phyloP scores from a whole-genome alignment of 805 yeast species.

The Priceomyces carsonii region DNA sequence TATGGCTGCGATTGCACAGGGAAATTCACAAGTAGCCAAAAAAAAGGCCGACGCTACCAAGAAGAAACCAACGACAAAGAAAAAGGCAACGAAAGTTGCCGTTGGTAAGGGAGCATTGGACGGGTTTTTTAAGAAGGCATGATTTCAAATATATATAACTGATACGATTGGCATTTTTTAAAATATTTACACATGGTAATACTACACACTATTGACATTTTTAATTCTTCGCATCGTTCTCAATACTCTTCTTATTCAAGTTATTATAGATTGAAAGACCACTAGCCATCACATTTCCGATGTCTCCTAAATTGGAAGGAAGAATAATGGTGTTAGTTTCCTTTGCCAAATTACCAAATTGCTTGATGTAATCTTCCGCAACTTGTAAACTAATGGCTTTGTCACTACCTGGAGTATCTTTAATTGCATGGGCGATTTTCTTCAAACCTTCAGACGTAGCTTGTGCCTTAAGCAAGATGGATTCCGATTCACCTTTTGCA shows the following conservation, averaged over 20 bases:
- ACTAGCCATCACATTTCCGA: slow-evolving; percentile 72
- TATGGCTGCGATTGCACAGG: slow-evolving; percentile 20
- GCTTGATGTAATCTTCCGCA: slow-evolving; percentile 81
- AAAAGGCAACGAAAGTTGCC: slow-evolving; percentile 44
- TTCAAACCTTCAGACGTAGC: slow-evolving; percentile 76
- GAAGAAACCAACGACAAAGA: slow-evolving; percentile 19
- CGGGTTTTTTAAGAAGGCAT: slow-evolving; percentile 55
- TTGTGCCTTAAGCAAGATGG: slow-evolving; percentile 60
- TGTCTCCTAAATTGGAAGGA: slow-evolving; percentile 74
- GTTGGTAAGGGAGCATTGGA: slow-evolving; percentile 70
- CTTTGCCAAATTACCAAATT: slow-evolving; percentile 80
- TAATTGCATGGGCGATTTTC: slow-evolving; percentile 65
- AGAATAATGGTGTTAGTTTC: slow-evolving; percentile 76
- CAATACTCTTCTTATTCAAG: slow-evolving; percentile 26
- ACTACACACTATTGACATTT: too few species aligned
- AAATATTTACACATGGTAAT: too few species aligned
- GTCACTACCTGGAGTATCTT: slow-evolving; percentile 65
- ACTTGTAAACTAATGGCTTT: slow-evolving; percentile 79
- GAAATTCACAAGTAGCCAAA: slow-evolving; percentile 20
- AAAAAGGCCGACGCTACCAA: slow-evolving; percentile 22
- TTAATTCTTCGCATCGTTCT: background rate
- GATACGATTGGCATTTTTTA: too few species aligned
- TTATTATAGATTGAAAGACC: slow-evolving; percentile 73
- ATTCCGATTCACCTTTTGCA: slow-evolving; percentile 76
- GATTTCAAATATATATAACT: too few species aligned